phyloP scores from a whole-genome alignment of 768 basidiomycete species.

The Termitomyces titanicus region DNA sequence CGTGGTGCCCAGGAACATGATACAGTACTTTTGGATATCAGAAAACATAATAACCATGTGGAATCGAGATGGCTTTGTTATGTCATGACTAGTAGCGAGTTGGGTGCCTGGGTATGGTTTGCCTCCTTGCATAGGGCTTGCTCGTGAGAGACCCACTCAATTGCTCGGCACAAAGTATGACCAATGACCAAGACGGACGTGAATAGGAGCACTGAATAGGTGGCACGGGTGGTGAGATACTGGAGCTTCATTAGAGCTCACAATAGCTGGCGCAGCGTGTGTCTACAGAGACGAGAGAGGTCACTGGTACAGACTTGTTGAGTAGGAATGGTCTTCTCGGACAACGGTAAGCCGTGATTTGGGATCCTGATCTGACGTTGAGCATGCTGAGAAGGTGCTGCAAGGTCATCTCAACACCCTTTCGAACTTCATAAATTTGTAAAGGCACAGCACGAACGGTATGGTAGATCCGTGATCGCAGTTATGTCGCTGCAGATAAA shows the following conservation, averaged over 20 bases:
- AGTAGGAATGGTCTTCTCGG: not conserved
- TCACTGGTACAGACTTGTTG: not conserved
- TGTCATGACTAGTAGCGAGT: no score
- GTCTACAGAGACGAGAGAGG: not conserved
- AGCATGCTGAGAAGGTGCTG: not conserved
- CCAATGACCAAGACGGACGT: no score
- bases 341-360: not conserved
- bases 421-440: not conserved
- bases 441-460: no score
- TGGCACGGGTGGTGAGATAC: not conserved
- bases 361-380: not conserved
- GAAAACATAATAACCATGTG: not conserved
- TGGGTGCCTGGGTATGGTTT: not conserved
- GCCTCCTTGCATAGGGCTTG: not conserved
- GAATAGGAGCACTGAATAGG: no score
- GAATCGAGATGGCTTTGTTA: not conserved
- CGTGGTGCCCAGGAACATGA: not conserved
- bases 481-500: no score
- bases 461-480: not conserved
- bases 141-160: not conserved
- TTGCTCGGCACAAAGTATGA: not conserved
- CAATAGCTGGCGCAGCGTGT: not conserved
- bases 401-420: not conserved
- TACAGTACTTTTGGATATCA: not conserved
- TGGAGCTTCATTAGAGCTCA: not conserved